phyloP scores from a whole-genome alignment of 208 protist genomes.

The Trypanosoma cruzi region DNA sequence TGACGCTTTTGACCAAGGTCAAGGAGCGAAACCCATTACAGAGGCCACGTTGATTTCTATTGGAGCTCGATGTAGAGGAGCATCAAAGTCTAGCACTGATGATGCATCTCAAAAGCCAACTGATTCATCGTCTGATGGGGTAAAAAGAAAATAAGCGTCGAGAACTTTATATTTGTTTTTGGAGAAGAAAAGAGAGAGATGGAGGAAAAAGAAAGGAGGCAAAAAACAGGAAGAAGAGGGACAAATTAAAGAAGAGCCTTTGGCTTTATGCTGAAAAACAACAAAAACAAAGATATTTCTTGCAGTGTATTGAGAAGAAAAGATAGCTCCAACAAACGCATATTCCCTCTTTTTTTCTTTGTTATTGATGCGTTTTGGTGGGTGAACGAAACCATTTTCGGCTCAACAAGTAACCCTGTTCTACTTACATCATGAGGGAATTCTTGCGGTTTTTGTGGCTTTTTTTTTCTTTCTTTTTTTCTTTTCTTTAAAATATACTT shows the following conservation, averaged over 20 bases:
- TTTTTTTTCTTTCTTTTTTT: not conserved
- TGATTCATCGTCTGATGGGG: constrained; percentile 2
- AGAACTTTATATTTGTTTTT: constrained; percentile 17
- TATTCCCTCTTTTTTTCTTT: constrained; percentile 14
- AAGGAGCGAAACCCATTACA: constrained; percentile 81
- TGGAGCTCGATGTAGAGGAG: constrained; percentile 81
- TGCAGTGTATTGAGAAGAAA: constrained; percentile 12
- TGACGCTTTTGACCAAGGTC: constrained; percentile 88
- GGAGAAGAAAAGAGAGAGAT: not conserved
- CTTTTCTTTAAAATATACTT: not conserved
- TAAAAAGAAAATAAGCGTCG: not conserved
- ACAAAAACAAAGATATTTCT: constrained; percentile 10
- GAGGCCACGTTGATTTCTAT: constrained; percentile 77
- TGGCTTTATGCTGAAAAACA: constrained; percentile 17
- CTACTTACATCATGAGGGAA: not conserved
- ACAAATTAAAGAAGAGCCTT: constrained; percentile 15
- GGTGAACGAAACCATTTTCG: not conserved
- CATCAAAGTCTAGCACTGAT: constrained; percentile 25
- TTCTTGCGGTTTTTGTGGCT: not conserved
- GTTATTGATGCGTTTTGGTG: not conserved
- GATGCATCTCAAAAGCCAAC: constrained; percentile 17
- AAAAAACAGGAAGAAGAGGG: constrained; percentile 6
- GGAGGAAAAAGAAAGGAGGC: not conserved
- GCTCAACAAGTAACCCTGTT: not conserved
- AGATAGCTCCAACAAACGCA: constrained; percentile 9